Base-by-base conservation (phyloP, 805 yeast genomes). In the Kodamaea hsintzibuensis region DNA sequence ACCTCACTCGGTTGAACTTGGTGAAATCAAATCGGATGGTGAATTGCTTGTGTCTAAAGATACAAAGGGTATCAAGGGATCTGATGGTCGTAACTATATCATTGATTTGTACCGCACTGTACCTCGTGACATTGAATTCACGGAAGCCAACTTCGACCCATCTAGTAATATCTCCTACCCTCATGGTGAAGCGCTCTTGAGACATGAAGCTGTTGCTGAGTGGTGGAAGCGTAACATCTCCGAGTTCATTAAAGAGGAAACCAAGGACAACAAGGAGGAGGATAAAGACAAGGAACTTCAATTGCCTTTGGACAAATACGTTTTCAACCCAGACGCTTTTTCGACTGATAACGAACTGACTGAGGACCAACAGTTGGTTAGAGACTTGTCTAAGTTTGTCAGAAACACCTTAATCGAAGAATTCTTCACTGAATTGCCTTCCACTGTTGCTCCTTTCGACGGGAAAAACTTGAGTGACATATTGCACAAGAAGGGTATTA, bases 171-270 rank as follows among this genome's bases (percentile, higher is more conserved):
- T 69, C n/a, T 77, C 83, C 9, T 92, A 91, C 66, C 97, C 97
- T 14, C 97, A 91, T 66, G 82, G 83, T 58, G 89, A 91, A 70
- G 78, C 88, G 12, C 81, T 88, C 22, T 64, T 93, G 45, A 85
- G 98, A 73, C 85, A 84, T 59, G 98, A 93, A 72, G 95, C 97
- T 14, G 83, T 93, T 47, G 93, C 86, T 60, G 89, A 85, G 62
- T 93, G 97, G 97, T 90, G 95, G 86, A 82, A 82, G 64, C 70
- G 83, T 55, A 83, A 86, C 65, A 80, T 88, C 2, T 81, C 88
- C 13, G 76, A 73, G 17, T 75, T 76, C 47, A 67, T 84, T 57
- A 78, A 78, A 55, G 71, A 65, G 1, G 83, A 82, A 62, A 74
- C 84, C 43, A 84, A 82, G 53, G 64, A 67, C 52, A 72, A 71